Percentiles rank a stretch among this genome's conserved stretches.
phyloP scores from a whole-genome alignment of 2,329 filamentous ascomycete species.

The Diaporthe destruens region DNA sequence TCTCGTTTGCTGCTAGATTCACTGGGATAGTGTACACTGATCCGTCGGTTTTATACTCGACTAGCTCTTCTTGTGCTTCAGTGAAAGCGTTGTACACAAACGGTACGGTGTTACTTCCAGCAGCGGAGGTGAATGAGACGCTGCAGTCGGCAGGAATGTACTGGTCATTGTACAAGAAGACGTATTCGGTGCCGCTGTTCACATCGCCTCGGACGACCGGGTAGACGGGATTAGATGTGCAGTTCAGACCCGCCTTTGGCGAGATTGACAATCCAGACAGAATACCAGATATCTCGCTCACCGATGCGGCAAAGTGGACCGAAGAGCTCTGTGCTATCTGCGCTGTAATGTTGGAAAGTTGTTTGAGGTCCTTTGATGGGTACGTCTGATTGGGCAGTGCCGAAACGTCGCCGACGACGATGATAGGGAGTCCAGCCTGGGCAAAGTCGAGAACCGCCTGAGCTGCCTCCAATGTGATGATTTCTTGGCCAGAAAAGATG shows the following conservation, averaged over 20 bases:
- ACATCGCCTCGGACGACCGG: conserved; percentile 15
- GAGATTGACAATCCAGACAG: conserved; percentile 44
- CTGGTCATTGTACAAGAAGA: conserved; percentile 39
- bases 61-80: conserved; percentile 45
- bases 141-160: conserved; percentile 14
- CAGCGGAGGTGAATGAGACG: conserved; percentile 31
- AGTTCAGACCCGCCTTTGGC: conserved; percentile 16
- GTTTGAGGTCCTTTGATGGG: background rate
- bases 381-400: conserved; percentile 24
- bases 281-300: conserved; percentile 37
- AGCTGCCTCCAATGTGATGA: conserved; percentile 52
- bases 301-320: background rate
- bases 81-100: conserved; percentile 56
- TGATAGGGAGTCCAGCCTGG: conserved; percentile 55
- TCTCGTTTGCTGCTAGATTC: conserved; percentile 55
- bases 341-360: conserved; percentile 46
- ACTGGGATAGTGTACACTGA: conserved; percentile 51
- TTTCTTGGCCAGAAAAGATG: conserved; percentile 53
- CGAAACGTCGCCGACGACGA: conserved; percentile 52
- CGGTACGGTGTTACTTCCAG: conserved; percentile 2
- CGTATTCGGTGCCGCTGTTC: conserved; percentile 28
- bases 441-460: conserved; percentile 52
- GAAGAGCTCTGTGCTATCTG: conserved; percentile 31
- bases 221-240: conserved; percentile 29
- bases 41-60: conserved; percentile 47